Base-by-base conservation (phyloP, 169 alveolate genomes). In the Amoebophrya sp. region DNA sequence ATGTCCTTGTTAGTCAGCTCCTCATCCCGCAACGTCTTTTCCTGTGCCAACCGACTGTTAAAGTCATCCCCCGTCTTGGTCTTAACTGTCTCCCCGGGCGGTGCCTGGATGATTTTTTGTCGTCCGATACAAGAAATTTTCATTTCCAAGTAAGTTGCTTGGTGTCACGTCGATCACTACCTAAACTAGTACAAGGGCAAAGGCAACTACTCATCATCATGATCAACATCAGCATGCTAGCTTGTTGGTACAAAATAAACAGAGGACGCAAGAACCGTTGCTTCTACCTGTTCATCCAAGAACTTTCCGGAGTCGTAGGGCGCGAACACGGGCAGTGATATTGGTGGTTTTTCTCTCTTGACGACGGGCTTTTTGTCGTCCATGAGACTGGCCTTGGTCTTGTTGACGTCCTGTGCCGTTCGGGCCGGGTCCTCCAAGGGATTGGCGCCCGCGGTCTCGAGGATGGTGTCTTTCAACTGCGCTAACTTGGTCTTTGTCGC, bases 1-100 rank as follows among this genome's bases (percentile, higher is more conserved):
- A 91, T 77, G 91, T 91, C 93, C 92, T 90, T 47, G 66, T 47
- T 47, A 18, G 66, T 47, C 66, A 47, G 18, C 66, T 47, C 66
- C 66, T 47, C 66, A 18, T 47, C 66, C 66, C 66, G 7, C 66
- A 47, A 47, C 7, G 66, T 47, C 66, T 47, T 47, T 18, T 47
- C 66, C 66, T 47, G 66, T 18, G 66, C 66, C 18, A 47, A 18
- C 18, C 66, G 66, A 18, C 66, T 47, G 18, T 47, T 47, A 18
- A 47, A 47, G 66, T 47, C 66, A 18, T 47, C 66, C 29, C 66
- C 66, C 18, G 66, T 47, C 66, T 47, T 47, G 29, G 66, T 47
- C 66, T 47, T 47, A 7, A 18, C 18, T 18, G 7, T 47, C 66
- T 47, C 66, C 29, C 18, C 66, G 29, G 66, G 29, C 29, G 66